phyloP scores from a whole-genome alignment of 352 stramenopile genomes.

The Poterioochromonas sp. region DNA sequence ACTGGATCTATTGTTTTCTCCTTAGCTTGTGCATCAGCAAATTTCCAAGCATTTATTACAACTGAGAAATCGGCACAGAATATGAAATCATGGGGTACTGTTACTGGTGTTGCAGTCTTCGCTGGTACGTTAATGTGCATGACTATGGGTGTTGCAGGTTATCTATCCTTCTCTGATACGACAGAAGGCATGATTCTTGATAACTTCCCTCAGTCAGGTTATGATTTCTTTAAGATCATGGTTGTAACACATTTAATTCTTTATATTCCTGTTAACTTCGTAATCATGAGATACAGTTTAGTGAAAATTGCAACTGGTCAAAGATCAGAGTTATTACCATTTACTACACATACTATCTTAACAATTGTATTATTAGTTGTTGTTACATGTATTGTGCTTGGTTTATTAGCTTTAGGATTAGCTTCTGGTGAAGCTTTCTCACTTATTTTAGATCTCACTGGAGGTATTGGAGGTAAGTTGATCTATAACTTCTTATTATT shows the following conservation, averaged over 20 bases:
- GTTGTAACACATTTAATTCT: conserved; percentile 29
- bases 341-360: neutral
- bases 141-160: conserved; percentile 42
- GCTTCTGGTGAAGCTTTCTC: conserved; percentile 17
- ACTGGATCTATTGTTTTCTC: conserved; percentile 26
- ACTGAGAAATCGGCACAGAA: conserved; percentile 36
- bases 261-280: conserved; percentile 32
- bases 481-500: neutral
- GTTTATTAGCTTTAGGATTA: neutral
- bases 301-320: neutral
- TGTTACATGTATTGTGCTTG: neutral
- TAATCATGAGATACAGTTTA: conserved; percentile 29
- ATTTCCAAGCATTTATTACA: conserved; percentile 23
- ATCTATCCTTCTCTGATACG: conserved; percentile 42
- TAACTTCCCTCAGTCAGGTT: conserved; percentile 42
- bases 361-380: neutral
- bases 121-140: conserved; percentile 41
- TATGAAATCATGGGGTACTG: conserved; percentile 18
- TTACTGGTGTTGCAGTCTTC: conserved; percentile 38
- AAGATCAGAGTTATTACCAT: neutral
- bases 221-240: conserved; percentile 31
- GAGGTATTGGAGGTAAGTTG: conserved; percentile 21
- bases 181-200: conserved; percentile 48
- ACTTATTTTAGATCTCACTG: conserved; percentile 21
- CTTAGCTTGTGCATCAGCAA: conserved; percentile 20